Evolutionary conservation across 768 basidiomycete species (phyloP), one percentile per base, ranked within the genome.

Genomic region (Solioccasus polychromus): DNA sequence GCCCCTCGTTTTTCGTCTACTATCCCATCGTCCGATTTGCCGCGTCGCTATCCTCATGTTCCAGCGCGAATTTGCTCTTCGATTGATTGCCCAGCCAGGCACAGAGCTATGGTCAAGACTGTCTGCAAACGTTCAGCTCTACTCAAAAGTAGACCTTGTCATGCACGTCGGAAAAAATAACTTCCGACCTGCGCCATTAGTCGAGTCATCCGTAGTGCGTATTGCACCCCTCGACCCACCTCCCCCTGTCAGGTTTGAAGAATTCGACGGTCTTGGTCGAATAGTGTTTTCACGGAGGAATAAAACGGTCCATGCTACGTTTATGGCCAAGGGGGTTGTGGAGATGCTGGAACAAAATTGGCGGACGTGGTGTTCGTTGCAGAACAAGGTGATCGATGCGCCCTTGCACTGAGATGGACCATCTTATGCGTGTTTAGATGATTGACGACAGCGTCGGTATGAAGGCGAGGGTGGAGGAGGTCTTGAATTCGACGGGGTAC

Each of bases 1-100:
- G 1, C 91, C 94, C 5, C 85, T 99, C 39, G 87, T 97, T 44
- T 99, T 99, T 77, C 89, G 91, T 48, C 80, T 99, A 26, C 83
- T 98, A 39, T 98, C 96, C 3, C 93, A 97, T 59, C 88, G 96
- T 2, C 96, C 96, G 0, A 74, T 97, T 35, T 92, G 89, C 64
- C 91, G 95, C 20, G 82, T 88, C 46, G 91, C 92, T 26, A 92
- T 99, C 51, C 88, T 99, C 71, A 99, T 99, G 96, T 99, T 99
- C 73, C 96, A 99, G 70, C 87, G 93, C 45, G 96, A 99, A 68
- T 99, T 99, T 60, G 96, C 96, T 0, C 75, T 94, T 50, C 86
- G 96, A 2, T 79, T 99, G 10, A 83, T 89, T 32, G 95, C 95
- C 4, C 75, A 79, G 19, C 92, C 96, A 0, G 83, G 83, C 8